These are phyloP conservation scores for Apium graveolens DNA, from an alignment of 129 eudicot species.

Conservation along the genomic window DNA sequence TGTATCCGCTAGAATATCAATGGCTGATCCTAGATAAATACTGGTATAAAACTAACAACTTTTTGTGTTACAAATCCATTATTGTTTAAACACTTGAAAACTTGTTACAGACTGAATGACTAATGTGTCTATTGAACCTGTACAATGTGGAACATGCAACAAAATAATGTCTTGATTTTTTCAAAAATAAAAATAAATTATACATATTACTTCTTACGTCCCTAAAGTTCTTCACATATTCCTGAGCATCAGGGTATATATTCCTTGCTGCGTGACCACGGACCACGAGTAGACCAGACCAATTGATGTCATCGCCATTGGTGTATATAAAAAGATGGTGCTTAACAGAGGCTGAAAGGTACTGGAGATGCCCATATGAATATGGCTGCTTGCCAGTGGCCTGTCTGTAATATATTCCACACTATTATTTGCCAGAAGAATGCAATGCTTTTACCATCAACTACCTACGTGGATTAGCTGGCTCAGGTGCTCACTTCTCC, in stretches of 20 bases:
- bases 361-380: neutral
- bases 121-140: too few species aligned
- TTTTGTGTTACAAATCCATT: too few species aligned
- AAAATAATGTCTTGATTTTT: too few species aligned
- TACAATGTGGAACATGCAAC: too few species aligned
- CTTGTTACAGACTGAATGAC: too few species aligned
- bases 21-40: too few species aligned
- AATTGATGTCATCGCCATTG: neutral
- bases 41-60: too few species aligned
- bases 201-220: neutral
- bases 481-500: neutral
- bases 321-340: slow-evolving; percentile 1
- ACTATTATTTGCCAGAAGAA: slow-evolving; percentile 3
- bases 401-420: neutral
- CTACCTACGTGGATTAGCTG: neutral
- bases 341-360: neutral
- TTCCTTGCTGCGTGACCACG: neutral
- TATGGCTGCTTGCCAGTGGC: neutral
- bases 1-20: too few species aligned
- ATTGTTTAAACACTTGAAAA: too few species aligned
- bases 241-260: neutral
- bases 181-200: too few species aligned
- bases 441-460: slow-evolving; percentile 9
- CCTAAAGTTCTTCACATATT: neutral
- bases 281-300: slow-evolving; percentile 1